These are phyloP conservation scores for Pseudogymnoascus sp. DNA, from an alignment of 2,329 filamentous ascomycete species.

Conservation along the genomic window DNA sequence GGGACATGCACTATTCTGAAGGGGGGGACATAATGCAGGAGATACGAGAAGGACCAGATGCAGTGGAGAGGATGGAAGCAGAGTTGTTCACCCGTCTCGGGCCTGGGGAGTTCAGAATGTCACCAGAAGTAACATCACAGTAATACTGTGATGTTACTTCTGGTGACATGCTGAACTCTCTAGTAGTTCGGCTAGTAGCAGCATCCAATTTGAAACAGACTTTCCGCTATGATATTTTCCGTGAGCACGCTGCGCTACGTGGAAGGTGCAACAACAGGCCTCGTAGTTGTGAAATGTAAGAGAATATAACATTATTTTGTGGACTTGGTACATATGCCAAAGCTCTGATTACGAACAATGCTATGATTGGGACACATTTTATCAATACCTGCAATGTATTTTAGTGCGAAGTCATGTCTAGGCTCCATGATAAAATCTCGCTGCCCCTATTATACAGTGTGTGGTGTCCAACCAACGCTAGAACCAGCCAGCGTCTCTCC, in stretches of 20 bases:
- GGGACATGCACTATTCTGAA: neutral
- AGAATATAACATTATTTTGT: no score
- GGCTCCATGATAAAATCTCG: neutral
- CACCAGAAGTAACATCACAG: no score
- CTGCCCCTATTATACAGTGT: neutral
- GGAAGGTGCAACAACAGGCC: conserved; percentile 23
- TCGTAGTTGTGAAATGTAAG: no score
- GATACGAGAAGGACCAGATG: neutral
- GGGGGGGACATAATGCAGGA: neutral
- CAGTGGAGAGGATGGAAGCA: neutral
- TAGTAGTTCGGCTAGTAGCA: neutral
- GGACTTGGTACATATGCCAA: no score
- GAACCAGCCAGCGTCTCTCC: neutral
- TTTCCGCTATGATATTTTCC: conserved; percentile 39
- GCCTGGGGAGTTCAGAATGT: no score
- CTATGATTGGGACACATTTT: no score
- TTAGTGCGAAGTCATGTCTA: neutral
- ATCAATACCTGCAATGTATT: neutral
- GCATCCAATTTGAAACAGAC: conserved; percentile 31
- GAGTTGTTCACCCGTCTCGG: neutral
- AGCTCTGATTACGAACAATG: no score
- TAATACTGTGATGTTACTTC: no score
- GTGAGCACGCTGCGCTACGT: conserved; percentile 29
- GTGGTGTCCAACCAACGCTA: neutral
- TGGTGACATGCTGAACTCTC: no score